Conservation (phyloP, 2,329 filamentous ascomycete species). For the Biscogniauxia mediterranea region DNA sequence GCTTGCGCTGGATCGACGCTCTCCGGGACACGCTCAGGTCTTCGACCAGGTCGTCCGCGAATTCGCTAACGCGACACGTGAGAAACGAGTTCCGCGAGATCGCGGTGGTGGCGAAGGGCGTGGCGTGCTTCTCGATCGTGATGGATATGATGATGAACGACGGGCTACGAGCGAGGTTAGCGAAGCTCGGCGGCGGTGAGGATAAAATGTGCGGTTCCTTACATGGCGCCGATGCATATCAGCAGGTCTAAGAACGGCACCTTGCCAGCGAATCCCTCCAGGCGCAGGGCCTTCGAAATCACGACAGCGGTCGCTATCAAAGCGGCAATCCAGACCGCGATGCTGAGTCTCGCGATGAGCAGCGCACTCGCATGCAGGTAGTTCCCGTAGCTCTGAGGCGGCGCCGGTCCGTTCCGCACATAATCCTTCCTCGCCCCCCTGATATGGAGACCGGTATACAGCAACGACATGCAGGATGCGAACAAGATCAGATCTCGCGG, state of each 20-base stretch:
- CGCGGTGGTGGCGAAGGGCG: constrained; percentile 29
- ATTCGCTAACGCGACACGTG: constrained; percentile 23
- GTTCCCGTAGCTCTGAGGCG: constrained; percentile 30
- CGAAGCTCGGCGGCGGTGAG: not conserved
- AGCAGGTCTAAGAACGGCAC: constrained; percentile 31
- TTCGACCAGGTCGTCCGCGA: constrained; percentile 23
- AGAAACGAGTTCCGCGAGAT: constrained; percentile 27
- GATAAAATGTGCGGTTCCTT: constrained; percentile 9
- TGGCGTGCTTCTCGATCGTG: constrained; percentile 30
- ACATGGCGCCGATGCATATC: constrained; percentile 34
- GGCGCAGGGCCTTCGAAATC: constrained; percentile 21
- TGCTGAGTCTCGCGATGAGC: constrained; percentile 29
- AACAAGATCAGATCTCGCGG: constrained; percentile 33
- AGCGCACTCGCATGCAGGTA: constrained; percentile 32
- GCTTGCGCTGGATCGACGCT: constrained; percentile 24
- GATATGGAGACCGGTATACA: constrained; percentile 32
- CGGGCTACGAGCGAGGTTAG: constrained; percentile 19
- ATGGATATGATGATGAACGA: constrained; percentile 30
- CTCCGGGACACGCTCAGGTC: constrained; percentile 28
- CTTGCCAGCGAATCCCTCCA: constrained; percentile 24
- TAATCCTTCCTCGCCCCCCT: constrained; percentile 27
- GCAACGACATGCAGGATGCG: constrained; percentile 24
- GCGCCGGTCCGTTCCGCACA: constrained; percentile 17
- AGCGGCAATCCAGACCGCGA: constrained; percentile 31
- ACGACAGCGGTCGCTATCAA: constrained; percentile 30